Percentiles rank a stretch among this genome's conserved stretches.
Conservation (phyloP, 495 filamentous ascomycete species). For the Poronia punctata region DNA sequence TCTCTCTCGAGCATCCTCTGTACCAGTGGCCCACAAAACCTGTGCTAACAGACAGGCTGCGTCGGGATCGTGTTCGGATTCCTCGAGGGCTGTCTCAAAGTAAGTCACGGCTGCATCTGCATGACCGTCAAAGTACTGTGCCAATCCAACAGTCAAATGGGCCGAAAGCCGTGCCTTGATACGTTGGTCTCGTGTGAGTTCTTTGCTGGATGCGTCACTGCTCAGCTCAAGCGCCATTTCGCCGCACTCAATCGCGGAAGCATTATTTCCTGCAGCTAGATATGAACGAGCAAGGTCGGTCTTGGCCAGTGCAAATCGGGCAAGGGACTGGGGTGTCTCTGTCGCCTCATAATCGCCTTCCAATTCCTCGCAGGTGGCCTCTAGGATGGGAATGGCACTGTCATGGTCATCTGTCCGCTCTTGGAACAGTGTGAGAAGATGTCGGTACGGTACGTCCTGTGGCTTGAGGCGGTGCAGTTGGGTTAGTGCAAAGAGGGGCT, state of each 20-base stretch:
- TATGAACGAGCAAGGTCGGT: constrained; percentile 75
- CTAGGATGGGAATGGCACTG: constrained; percentile 58
- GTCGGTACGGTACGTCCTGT: constrained; percentile 59
- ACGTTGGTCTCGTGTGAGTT: constrained; percentile 46
- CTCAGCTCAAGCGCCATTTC: constrained; percentile 67
- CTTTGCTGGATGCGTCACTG: constrained; percentile 49
- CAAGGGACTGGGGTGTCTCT: constrained; percentile 65
- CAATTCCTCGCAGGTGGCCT: constrained; percentile 55
- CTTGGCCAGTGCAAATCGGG: constrained; percentile 75
- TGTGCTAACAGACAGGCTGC: constrained; percentile 83
- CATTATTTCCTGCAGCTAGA: constrained; percentile 58
- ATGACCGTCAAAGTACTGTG: constrained; percentile 60
- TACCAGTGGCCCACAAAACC: constrained; percentile 86
- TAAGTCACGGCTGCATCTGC: constrained; percentile 62
- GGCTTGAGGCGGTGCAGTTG: constrained; percentile 67
- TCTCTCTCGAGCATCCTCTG: constrained; percentile 61
- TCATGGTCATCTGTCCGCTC: constrained; percentile 66
- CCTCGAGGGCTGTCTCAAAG: constrained; percentile 75
- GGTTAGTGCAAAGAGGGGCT: constrained; percentile 79
- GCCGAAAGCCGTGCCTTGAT: constrained; percentile 69
- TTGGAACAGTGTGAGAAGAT: constrained; percentile 71
- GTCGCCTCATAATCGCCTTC: constrained; percentile 79
- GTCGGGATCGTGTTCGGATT: constrained; percentile 72
- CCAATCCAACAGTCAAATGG: constrained; percentile 78
- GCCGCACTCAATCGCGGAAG: constrained; percentile 62